Evolutionary conservation across 2,329 filamentous ascomycete genomes (phyloP).

Genomic region (Calonectria montana): DNA sequence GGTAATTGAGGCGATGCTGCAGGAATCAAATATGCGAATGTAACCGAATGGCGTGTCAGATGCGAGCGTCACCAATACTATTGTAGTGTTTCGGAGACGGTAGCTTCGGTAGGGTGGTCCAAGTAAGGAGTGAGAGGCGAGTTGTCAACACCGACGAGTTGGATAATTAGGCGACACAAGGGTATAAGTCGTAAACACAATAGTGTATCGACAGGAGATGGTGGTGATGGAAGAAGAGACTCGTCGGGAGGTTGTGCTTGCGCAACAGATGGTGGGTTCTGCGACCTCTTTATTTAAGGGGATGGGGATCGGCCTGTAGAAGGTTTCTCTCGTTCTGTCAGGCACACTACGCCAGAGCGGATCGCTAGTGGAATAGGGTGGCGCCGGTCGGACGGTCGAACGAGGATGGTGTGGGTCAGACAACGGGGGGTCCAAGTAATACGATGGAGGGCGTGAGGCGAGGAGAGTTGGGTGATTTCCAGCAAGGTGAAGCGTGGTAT

Average conservation of each 20-base stretch:
- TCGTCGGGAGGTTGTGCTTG: slow-evolving; percentile 28
- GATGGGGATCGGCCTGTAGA: slow-evolving; percentile 30
- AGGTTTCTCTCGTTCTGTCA: slow-evolving; percentile 25
- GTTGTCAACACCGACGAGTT: slow-evolving; percentile 49
- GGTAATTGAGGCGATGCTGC: slow-evolving; percentile 30
- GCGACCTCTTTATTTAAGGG: slow-evolving; percentile 29
- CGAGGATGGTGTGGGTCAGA: slow-evolving; percentile 39
- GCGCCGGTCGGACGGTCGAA: slow-evolving; percentile 43
- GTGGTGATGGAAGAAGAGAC: slow-evolving; percentile 9
- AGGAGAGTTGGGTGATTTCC: slow-evolving; percentile 33
- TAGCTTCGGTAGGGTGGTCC: slow-evolving; percentile 37
- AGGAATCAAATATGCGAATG: slow-evolving; percentile 36
- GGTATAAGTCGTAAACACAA: slow-evolving; percentile 44
- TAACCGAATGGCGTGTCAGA: slow-evolving; percentile 47
- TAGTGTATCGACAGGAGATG: slow-evolving; percentile 34
- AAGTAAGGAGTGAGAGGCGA: slow-evolving; percentile 42
- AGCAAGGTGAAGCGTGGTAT: slow-evolving; percentile 19
- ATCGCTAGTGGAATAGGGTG: slow-evolving; percentile 33
- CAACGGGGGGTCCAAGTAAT: slow-evolving; percentile 37
- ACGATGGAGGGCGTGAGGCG: slow-evolving; percentile 14
- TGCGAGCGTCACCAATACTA: slow-evolving; percentile 51
- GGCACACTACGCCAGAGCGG: slow-evolving; percentile 32
- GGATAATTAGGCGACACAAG: slow-evolving; percentile 46
- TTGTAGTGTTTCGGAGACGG: slow-evolving; percentile 46
- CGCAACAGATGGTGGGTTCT: slow-evolving; percentile 32